These are phyloP conservation scores for Pleodorina starrii DNA, from an alignment of 139 green algal genomes.

Conservation along the genomic window DNA sequence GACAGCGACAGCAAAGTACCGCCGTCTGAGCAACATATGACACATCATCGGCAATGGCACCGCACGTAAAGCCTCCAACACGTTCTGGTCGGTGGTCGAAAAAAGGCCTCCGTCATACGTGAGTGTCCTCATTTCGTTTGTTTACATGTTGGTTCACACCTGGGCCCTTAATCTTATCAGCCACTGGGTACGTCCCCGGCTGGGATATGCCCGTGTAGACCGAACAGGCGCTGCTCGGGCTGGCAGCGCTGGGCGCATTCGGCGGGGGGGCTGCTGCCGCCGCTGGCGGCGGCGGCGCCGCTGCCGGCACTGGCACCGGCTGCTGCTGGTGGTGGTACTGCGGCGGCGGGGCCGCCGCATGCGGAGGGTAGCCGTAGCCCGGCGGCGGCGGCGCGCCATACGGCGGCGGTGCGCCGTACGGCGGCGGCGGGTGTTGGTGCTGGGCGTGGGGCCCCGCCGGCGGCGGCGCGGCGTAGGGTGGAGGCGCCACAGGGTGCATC, in stretches of 20 bases:
- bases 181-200: slow-evolving; percentile 55
- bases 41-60: no score
- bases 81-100: no score
- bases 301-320: not conserved
- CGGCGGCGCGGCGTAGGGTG: not conserved
- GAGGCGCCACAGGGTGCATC: not conserved
- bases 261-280: not conserved
- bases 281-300: not conserved
- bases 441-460: not conserved
- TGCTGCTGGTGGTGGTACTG: not conserved
- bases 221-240: not conserved
- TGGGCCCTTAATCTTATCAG: slow-evolving; percentile 57
- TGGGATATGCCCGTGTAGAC: slow-evolving; percentile 64
- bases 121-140: no score
- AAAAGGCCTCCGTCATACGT: no score
- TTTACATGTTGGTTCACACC: no score
- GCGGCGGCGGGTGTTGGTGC: not conserved
- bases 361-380: slow-evolving; percentile 20
- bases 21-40: no score
- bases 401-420: not conserved
- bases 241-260: no score
- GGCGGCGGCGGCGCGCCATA: not conserved
- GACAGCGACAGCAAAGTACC: no score
- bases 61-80: no score
- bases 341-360: not conserved